Evolutionary conservation across 768 basidiomycete genomes (phyloP), one percentile per base, ranked within the genome.

Genomic region (Russula emetica): DNA sequence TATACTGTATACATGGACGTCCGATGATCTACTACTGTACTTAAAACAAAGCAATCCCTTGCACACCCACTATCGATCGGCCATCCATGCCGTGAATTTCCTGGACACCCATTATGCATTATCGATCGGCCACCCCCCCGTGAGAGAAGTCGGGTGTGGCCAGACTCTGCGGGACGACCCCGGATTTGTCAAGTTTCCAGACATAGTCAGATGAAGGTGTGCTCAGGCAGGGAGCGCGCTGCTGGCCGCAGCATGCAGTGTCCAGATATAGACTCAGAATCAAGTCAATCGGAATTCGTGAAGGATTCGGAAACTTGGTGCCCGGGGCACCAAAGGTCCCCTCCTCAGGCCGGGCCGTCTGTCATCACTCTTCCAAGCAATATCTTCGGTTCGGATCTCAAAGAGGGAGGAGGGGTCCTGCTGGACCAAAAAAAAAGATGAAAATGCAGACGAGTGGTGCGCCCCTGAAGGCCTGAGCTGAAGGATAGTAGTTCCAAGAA

Each of bases 1-100:
- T 52, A 16, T 49, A n/a, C n/a, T n/a, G n/a, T 49, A 38, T 56
- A 50, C 55, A 42, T 51, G 34, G 55, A 24, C 16, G n/a, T 40
- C n/a, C 28, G 28, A 40, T 49, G 45, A 45, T 55, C 13, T 20
- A 38, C 40, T 42, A 38, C 55, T 55, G 44, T 56, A 50, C 38
- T 22, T 40, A 51, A 51, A 36, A 52, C 36, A 55, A 32, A 24
- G 32, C 18, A 14, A 61, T 24, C 9, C 18, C 8, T 47, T 8
- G 1, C 1, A 32, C 32, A 28, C 5, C 40, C 55, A 14, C n/a
- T 11, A 44, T 44, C 55, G 55, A 55, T 42, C 22, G 36, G 24
- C 38, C 18, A 11, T 13, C 7, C 50, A 32, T 32, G 32, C 30
- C 30, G 30, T n/a, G n/a, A n/a, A n/a, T n/a, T n/a, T n/a, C n/a